Conservation (phyloP, 495 filamentous ascomycete species). For the Arthonia radiata region DNA sequence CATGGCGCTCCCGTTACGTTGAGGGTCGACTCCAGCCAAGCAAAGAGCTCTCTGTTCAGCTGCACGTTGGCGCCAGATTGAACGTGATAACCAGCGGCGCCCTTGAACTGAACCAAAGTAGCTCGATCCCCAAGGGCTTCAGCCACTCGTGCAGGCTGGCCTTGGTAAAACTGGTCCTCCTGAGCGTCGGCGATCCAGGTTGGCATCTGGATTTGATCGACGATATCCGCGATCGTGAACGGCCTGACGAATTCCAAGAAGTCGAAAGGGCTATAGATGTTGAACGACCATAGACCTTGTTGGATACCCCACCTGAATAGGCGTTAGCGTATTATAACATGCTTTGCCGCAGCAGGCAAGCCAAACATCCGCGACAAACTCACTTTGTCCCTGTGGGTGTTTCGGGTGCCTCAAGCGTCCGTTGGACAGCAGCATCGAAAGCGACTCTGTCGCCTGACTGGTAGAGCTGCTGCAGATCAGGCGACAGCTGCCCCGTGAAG, state of each 20-base stretch:
- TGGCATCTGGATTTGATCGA: constrained; percentile 11
- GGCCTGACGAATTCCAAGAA: constrained; percentile 7
- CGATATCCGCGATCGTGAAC: constrained; percentile 10
- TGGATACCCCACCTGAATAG: constrained; percentile 14
- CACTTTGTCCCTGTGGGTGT: constrained; percentile 3
- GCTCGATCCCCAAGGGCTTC: too few relatives aligned
- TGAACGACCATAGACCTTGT: constrained; percentile 19
- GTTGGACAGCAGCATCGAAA: neutral
- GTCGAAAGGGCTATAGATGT: constrained; percentile 11
- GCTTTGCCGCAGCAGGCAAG: too few relatives aligned
- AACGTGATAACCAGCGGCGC: too few relatives aligned
- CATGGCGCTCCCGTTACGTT: too few relatives aligned
- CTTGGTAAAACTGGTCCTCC: constrained; percentile 15
- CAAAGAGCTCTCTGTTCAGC: too few relatives aligned
- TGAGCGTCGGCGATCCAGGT: constrained; percentile 15
- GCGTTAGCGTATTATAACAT: too few relatives aligned
- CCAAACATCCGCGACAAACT: too few relatives aligned
- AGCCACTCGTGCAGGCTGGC: constrained; percentile 13
- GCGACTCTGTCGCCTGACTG: constrained; percentile 2
- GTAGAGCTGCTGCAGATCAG: neutral
- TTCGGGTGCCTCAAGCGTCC: constrained; percentile 1
- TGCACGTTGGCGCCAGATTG: too few relatives aligned
- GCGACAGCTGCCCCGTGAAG: constrained; percentile 3
- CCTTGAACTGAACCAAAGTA: too few relatives aligned
- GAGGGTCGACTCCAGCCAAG: too few relatives aligned